Conservation (phyloP, 2,329 filamentous ascomycete genomes). For the Colletotrichum higginsianum region DNA sequence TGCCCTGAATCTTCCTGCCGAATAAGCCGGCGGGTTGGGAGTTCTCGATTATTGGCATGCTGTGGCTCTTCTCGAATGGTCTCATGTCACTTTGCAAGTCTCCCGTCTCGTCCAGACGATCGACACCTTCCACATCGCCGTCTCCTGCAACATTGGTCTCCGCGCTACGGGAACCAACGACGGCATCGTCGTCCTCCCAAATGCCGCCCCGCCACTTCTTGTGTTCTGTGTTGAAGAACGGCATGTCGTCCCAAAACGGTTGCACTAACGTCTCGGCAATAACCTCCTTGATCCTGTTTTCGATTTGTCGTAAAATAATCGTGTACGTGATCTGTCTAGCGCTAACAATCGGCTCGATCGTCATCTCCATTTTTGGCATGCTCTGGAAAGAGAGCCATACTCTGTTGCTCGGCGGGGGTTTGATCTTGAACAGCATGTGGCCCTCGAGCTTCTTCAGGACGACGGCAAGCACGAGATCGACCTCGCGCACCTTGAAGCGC, state of each 20-base stretch:
- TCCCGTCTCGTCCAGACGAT: conserved; percentile 58
- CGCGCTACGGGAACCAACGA: conserved; percentile 54
- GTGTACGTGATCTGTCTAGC: conserved; percentile 96
- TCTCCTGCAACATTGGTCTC: conserved; percentile 59
- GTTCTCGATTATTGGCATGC: conserved; percentile 61
- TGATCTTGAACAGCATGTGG: conserved; percentile 87
- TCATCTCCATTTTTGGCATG: conserved; percentile 94
- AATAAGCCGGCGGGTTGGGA: conserved; percentile 61
- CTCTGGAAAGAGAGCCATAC: conserved; percentile 96
- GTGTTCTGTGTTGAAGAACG: conserved; percentile 86
- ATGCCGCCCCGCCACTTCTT: conserved; percentile 90
- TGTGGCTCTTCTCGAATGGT: conserved; percentile 70
- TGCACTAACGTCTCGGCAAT: conserved; percentile 91
- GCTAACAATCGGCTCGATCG: conserved; percentile 96
- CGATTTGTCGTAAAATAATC: conserved; percentile 91
- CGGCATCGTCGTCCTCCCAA: conserved; percentile 72
- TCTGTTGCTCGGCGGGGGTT: conserved; percentile 94
- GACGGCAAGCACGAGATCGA: conserved; percentile 89
- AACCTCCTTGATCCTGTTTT: conserved; percentile 94
- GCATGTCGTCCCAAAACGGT: conserved; percentile 96
- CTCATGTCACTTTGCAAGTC: conserved; percentile 58
- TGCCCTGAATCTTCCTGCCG: conserved; percentile 62
- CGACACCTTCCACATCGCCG: conserved; percentile 65
- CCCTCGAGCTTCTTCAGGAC: conserved; percentile 89
- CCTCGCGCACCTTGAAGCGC: conserved; percentile 90